These are phyloP conservation scores for Vanrija sp. DNA, from an alignment of 1,284 basidiomycete genomes.

Conservation along the genomic window DNA sequence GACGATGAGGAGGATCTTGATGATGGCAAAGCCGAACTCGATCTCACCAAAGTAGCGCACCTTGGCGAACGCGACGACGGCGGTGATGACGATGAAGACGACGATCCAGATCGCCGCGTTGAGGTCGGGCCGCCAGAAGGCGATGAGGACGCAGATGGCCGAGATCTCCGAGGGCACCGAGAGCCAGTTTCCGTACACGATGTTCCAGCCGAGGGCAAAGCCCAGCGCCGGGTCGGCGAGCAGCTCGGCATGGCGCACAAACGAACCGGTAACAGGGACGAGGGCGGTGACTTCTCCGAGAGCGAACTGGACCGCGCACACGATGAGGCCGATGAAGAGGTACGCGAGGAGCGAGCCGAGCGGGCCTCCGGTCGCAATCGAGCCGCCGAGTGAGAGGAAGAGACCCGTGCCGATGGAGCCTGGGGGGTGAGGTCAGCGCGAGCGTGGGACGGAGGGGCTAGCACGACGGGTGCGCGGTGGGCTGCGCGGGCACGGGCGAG, in stretches of 20 bases:
- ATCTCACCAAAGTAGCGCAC: conserved; percentile 23
- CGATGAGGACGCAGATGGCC: conserved; percentile 23
- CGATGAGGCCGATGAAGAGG: conserved; percentile 22
- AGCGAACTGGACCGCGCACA: conserved; percentile 25
- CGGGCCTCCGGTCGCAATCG: conserved; percentile 49
- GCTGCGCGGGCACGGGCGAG: too few relatives aligned
- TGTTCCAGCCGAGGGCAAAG: conserved; percentile 35
- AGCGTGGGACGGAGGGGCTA: not conserved
- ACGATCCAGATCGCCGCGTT: conserved; percentile 18
- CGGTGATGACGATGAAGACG: conserved; percentile 17
- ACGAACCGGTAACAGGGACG: conserved; percentile 26
- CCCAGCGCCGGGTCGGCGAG: conserved; percentile 30
- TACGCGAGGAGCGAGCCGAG: conserved; percentile 32
- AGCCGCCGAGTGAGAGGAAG: conserved; percentile 69
- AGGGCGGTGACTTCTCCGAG: conserved; percentile 28
- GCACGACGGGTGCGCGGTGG: too few relatives aligned
- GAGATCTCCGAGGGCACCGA: conserved; percentile 26
- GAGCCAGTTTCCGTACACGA: conserved; percentile 26
- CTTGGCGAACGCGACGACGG: conserved; percentile 15
- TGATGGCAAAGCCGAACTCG: conserved; percentile 67
- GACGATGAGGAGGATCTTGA: conserved; percentile 69
- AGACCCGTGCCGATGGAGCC: conserved; percentile 57
- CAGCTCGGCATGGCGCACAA: conserved; percentile 26
- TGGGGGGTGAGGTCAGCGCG: conserved; percentile 3
- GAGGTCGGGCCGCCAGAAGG: conserved; percentile 21